Evolutionary conservation across 2,329 filamentous ascomycete genomes (phyloP).

Genomic region (Trichoderma pleuroti): DNA sequence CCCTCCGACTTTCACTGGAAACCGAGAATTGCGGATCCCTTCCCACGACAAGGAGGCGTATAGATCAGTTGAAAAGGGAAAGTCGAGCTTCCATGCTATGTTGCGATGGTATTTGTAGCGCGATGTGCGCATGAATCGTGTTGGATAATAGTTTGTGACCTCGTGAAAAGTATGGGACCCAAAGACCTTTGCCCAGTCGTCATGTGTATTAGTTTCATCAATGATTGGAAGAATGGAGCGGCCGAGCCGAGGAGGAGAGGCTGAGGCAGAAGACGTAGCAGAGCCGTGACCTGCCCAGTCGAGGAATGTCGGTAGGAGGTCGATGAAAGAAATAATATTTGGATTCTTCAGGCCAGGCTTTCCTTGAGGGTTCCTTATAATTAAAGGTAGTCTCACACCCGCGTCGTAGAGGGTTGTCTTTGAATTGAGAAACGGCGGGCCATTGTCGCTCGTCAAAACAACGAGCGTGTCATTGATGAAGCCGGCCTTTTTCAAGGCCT

Average conservation of each 20-base stretch:
- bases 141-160: slow-evolving; percentile 9
- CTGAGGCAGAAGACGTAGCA: background rate
- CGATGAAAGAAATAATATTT: slow-evolving; percentile 9
- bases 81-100: slow-evolving; percentile 11
- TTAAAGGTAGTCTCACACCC: slow-evolving; percentile 1
- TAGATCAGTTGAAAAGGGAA: slow-evolving; percentile 3
- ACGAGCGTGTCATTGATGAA: background rate
- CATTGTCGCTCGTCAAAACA: slow-evolving; percentile 7
- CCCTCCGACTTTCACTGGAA: background rate
- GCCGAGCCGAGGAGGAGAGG: background rate
- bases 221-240: slow-evolving; percentile 5
- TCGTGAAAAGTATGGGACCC: slow-evolving; percentile 8
- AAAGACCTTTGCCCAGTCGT: background rate
- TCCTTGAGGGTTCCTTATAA: background rate
- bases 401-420: slow-evolving; percentile 8
- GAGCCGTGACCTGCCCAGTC: background rate
- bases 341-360: background rate
- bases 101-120: slow-evolving; percentile 14
- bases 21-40: background rate
- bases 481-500: background rate
- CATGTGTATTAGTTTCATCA: background rate
- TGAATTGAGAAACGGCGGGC: slow-evolving; percentile 9
- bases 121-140: background rate
- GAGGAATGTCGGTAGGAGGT: background rate
- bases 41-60: slow-evolving; percentile 10